Evolutionary conservation across 768 basidiomycete species (phyloP), one percentile per base, ranked within the genome.

Genomic region (Psilocybe subaeruginosa): DNA sequence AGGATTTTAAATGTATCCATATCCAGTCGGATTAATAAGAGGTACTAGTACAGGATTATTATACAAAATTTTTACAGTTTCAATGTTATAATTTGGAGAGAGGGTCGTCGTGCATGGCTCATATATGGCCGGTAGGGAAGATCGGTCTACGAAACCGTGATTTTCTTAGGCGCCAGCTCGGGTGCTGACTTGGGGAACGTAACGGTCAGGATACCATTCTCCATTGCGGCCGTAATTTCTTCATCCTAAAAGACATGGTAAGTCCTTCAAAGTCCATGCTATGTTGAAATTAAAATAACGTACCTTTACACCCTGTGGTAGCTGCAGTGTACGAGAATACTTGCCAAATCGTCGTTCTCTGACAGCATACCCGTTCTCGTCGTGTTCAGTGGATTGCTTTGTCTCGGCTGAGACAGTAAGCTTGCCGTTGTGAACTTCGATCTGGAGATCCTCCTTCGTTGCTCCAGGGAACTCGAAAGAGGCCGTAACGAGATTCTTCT

Each of bases 381-480:
- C 72, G 35, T 71, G 73, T 19, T 80, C 64, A 11, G 69, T 54
- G 6, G 70, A 67, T 45, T 67, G 49, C 46, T 71, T 76, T 19
- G 66, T 73, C 72, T 88, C 81, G 8, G 84, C 87, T 3, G 84
- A 80, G 50, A 88, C 68, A 48, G 70, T 81, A 50, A 88, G 80
- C 2, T 77, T 72, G 60, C 81, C 79, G 60, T 81, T 76, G 60
- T 80, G 77, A 8, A 85, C 66, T 57, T 87, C 85, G 63, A 88
- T 80, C 52, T 72, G 70, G 50, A 87, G 74, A 60, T 86, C 72
- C 49, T 85, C 80, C 31, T 82, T 80, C 58, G 73, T 73, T 39
- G 87, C 30, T n/a, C 86, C 86, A 0, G 87, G 86, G 7, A 88
- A 72, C 64, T 88, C 86, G 66, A 88, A 85, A 7, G 76, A 70